Conservation (phyloP, 2,329 filamentous ascomycete species). For the Botryotinia calthae region DNA sequence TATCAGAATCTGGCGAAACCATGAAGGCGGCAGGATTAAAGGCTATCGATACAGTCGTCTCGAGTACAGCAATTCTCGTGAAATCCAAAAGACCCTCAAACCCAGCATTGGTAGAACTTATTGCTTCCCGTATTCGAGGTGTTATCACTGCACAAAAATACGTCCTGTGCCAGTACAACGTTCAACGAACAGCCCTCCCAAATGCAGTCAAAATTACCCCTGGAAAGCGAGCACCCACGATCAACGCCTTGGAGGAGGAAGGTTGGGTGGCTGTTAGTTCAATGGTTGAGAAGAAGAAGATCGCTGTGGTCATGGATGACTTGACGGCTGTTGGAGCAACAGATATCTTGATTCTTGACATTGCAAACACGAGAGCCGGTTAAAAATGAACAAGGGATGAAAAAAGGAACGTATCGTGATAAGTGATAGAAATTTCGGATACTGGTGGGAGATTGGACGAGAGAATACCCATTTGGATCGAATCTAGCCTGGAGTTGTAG, state of each 20-base stretch:
- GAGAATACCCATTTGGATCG: slow-evolving; percentile 12
- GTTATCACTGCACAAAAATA: slow-evolving; percentile 95
- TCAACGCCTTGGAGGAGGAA: slow-evolving; percentile 66
- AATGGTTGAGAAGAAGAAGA: slow-evolving; percentile 39
- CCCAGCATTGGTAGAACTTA: slow-evolving; percentile 75
- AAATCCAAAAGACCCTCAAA: slow-evolving; percentile 84
- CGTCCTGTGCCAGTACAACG: slow-evolving; percentile 95
- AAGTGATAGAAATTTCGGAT: neutral
- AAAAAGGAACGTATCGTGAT: neutral
- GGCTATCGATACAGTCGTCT: slow-evolving; percentile 89
- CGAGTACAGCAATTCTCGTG: slow-evolving; percentile 85
- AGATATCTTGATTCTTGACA: slow-evolving; percentile 40
- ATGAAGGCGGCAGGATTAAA: slow-evolving; percentile 95
- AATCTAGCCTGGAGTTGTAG: neutral
- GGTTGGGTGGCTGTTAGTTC: slow-evolving; percentile 32
- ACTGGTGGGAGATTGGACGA: neutral
- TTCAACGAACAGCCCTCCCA: slow-evolving; percentile 66
- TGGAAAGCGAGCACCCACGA: slow-evolving; percentile 87
- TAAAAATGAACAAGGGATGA: slow-evolving; percentile 17
- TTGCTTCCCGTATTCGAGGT: slow-evolving; percentile 81
- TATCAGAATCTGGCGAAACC: slow-evolving; percentile 88
- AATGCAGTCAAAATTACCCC: slow-evolving; percentile 77
- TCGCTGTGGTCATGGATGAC: slow-evolving; percentile 40
- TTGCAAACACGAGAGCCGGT: slow-evolving; percentile 38
- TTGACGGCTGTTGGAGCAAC: slow-evolving; percentile 37